Evolutionary conservation across 768 basidiomycete species (phyloP).

Genomic region (Rhizopogon sp.): DNA sequence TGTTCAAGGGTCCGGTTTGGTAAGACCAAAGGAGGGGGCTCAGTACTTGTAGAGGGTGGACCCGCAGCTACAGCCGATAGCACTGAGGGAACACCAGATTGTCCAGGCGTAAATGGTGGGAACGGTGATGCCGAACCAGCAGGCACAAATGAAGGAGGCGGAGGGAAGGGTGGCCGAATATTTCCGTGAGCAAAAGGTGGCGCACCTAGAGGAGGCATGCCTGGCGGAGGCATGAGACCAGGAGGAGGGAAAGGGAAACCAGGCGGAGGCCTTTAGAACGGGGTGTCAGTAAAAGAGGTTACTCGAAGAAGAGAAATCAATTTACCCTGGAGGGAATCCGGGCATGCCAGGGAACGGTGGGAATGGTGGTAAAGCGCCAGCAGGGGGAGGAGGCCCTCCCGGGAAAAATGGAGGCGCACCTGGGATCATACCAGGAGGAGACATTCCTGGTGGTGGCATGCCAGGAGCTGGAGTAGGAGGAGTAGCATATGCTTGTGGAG

Average conservation of each 20-base stretch:
- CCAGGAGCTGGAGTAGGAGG: conserved; percentile 31
- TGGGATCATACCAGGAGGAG: conserved; percentile 35
- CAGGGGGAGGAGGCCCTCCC: conserved; percentile 29
- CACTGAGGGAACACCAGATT: conserved; percentile 5
- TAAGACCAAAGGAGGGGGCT: conserved; percentile 31
- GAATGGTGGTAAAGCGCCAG: conserved; percentile 36
- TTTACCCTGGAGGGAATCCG: conserved; percentile 56
- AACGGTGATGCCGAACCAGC: conserved; percentile 24
- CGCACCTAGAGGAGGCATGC: conserved; percentile 31
- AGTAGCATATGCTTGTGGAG: conserved; percentile 63
- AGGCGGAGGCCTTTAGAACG: conserved; percentile 37
- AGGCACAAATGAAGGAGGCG: conserved; percentile 33
- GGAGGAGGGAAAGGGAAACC: conserved; percentile 49
- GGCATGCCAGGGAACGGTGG: conserved; percentile 40
- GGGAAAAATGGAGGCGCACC: conserved; percentile 40
- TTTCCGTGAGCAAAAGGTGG: conserved; percentile 35
- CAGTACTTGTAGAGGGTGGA: conserved; percentile 16
- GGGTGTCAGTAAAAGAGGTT: conserved; percentile 10
- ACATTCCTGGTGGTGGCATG: conserved; percentile 22
- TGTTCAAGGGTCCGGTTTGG: conserved; percentile 58
- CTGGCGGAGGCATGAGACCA: conserved; percentile 31
- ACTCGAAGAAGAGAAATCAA: conserved; percentile 12
- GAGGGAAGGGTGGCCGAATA: conserved; percentile 26
- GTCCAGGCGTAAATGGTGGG: conserved; percentile 19
- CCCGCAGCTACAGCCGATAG: neutral